A percentile compares a stretch with the other conserved stretches of the same genome.
Conservation (phyloP, 2,329 filamentous ascomycete genomes). For the Colletotrichum euphorbiae region DNA sequence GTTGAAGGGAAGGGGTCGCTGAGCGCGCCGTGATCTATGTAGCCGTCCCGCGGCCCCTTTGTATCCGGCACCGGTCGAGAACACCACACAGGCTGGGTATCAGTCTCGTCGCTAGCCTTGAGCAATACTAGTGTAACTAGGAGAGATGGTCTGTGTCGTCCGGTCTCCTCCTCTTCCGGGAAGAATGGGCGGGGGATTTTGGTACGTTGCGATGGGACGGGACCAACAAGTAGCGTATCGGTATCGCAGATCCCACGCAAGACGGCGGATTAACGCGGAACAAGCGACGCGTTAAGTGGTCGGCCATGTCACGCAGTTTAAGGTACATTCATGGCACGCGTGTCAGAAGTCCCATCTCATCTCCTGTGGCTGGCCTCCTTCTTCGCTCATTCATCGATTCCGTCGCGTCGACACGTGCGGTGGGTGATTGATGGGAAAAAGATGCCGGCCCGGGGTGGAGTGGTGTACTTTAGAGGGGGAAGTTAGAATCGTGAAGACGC, state of each 20-base stretch:
- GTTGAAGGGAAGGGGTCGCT: background rate
- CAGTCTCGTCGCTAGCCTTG: background rate
- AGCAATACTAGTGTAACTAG: background rate
- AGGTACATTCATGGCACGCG: background rate
- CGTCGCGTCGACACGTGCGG: conserved; percentile 20
- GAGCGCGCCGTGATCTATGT: background rate
- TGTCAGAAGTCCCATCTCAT: conserved; percentile 18
- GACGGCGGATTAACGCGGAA: conserved; percentile 1
- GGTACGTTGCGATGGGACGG: conserved; percentile 5
- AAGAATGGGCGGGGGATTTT: background rate
- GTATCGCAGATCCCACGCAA: conserved; percentile 12
- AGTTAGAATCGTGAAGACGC: background rate
- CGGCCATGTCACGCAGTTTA: background rate
- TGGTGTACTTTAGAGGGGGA: background rate
- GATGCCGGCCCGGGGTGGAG: background rate
- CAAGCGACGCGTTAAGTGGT: background rate
- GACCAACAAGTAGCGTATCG: conserved; percentile 7
- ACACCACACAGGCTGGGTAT: background rate
- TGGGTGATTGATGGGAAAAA: conserved; percentile 30
- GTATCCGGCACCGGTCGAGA: background rate
- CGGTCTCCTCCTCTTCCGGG: background rate
- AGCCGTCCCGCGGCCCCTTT: background rate
- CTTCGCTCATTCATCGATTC: background rate
- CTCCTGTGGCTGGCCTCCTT: background rate
- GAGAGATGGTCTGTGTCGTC: background rate